These are phyloP conservation scores for Mariannaea elegans DNA, from an alignment of 2,329 filamentous ascomycete species.

Conservation along the genomic window DNA sequence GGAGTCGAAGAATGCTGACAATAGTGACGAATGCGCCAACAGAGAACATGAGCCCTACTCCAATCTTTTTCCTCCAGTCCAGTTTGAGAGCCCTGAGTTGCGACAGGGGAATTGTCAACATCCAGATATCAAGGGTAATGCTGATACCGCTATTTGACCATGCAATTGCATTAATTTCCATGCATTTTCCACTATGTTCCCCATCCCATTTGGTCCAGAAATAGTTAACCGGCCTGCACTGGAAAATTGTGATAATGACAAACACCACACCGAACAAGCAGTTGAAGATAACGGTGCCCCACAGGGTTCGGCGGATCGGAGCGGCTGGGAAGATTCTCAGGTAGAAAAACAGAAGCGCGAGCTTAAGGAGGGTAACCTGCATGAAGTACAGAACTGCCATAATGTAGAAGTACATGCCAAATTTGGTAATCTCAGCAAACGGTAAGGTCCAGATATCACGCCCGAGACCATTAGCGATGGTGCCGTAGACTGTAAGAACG, in stretches of 20 bases:
- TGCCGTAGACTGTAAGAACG: neutral
- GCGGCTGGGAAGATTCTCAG: constrained; percentile 59
- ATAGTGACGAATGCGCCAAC: constrained; percentile 56
- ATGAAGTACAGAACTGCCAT: constrained; percentile 58
- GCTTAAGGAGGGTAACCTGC: constrained; percentile 57
- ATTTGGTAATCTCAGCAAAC: neutral
- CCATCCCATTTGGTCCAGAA: constrained; percentile 65
- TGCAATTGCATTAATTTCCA: constrained; percentile 57
- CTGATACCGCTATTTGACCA: constrained; percentile 63
- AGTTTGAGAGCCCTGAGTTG: constrained; percentile 54
- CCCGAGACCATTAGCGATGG: constrained; percentile 19
- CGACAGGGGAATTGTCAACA: constrained; percentile 60
- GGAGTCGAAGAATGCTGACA: constrained; percentile 50
- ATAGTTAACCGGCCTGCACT: constrained; percentile 59
- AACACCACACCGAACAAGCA: constrained; percentile 52
- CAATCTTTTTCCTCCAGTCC: constrained; percentile 58
- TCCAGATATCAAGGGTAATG: constrained; percentile 62
- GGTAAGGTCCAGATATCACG: constrained; percentile 15
- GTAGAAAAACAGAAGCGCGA: constrained; percentile 64
- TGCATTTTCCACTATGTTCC: constrained; percentile 55
- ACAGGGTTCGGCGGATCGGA: constrained; percentile 50
- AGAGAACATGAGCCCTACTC: constrained; percentile 61
- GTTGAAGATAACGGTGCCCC: constrained; percentile 52
- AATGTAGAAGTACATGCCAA: constrained; percentile 48
- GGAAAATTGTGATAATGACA: constrained; percentile 54